phyloP scores from a whole-genome alignment of 2,329 filamentous ascomycete species.

The Alternaria consortialis region DNA sequence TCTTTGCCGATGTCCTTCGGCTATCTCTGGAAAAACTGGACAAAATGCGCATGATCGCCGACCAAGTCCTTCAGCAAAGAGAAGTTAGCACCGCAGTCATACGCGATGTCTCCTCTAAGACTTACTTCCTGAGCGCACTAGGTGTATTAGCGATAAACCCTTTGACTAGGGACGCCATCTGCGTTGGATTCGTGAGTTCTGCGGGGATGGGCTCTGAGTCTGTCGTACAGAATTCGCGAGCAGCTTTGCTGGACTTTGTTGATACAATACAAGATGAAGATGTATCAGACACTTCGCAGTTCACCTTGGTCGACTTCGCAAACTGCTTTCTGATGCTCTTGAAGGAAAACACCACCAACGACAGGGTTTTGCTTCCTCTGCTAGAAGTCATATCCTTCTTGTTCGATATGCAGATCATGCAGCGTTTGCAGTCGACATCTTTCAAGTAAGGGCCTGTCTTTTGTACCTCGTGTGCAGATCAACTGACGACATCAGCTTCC shows the following conservation, averaged over 20 bases:
- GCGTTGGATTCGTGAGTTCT: constrained; percentile 75
- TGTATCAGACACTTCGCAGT: constrained; percentile 8
- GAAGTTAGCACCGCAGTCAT: constrained; percentile 10
- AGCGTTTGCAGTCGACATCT: constrained; percentile 45
- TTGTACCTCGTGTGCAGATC: neutral
- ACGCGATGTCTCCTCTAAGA: constrained; percentile 64
- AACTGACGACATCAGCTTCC: constrained; percentile 52
- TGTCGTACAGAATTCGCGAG: constrained; percentile 73
- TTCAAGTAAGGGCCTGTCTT: constrained; percentile 63
- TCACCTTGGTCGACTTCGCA: constrained; percentile 37
- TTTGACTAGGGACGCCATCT: constrained; percentile 54
- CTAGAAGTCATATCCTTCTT: constrained; percentile 82
- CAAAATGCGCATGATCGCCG: constrained; percentile 69
- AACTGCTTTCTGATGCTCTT: constrained; percentile 42
- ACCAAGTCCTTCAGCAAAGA: constrained; percentile 26
- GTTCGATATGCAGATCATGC: constrained; percentile 56
- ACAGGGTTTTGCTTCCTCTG: constrained; percentile 77
- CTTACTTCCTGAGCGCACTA: constrained; percentile 67
- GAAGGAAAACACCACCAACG: constrained; percentile 57
- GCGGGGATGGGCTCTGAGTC: constrained; percentile 82
- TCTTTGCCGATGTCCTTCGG: constrained; percentile 63
- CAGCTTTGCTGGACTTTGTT: constrained; percentile 65
- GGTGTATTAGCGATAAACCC: constrained; percentile 11
- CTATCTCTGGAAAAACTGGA: constrained; percentile 90
- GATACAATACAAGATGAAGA: constrained; percentile 30